Base-by-base conservation (phyloP, 768 basidiomycete genomes). In the Lyophyllum decastes region DNA sequence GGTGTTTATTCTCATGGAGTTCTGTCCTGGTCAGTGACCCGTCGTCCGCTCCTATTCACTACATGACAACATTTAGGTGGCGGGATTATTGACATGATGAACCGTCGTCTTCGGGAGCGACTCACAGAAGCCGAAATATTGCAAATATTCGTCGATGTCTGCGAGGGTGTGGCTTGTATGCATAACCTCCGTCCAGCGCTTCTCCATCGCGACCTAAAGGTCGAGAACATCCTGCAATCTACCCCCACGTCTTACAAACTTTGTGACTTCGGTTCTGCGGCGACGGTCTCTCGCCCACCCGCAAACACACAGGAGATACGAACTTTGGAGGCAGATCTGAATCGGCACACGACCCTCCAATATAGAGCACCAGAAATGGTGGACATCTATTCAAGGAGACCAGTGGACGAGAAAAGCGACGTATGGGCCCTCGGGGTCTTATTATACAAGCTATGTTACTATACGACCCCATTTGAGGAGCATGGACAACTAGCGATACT, bases 11-110 rank as follows among this genome's bases (percentile, higher is more conserved):
- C 82, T 99, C 59, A 99, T 99, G 97, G 97, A 99, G 70, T 97
- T 89, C 72, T 96, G 94, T 71, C 82, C 93, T 60, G 95, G 95
- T 88, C 68, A 62, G 82, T 74, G 43, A 24, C 54, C 51, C 11
- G 49, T 26, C 33, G 17, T 19, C 22, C 44, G 19, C 34, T 52
- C 34, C 51, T 44, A 11, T 46, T 46, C 34, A 38, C 66, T 41
- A 65, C 57, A 49, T 66, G 61, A 64, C 47, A 61, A 54, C 50
- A 38, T 52, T 14, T 62, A 94, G 95, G 95, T 48, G 97, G 97
- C 38, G 97, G 97, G 34, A 98, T 99, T 63, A 98, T 99, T 73
- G 97, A 99, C 76, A 95, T 98, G 89, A 95, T 99, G 92, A 99
- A 99, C 73, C 87, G 95, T 64, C 86, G 97, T 52, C 81, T 99